Evolutionary conservation across 2,329 filamentous ascomycete species (phyloP).

Genomic region (Beauveria sp.): DNA sequence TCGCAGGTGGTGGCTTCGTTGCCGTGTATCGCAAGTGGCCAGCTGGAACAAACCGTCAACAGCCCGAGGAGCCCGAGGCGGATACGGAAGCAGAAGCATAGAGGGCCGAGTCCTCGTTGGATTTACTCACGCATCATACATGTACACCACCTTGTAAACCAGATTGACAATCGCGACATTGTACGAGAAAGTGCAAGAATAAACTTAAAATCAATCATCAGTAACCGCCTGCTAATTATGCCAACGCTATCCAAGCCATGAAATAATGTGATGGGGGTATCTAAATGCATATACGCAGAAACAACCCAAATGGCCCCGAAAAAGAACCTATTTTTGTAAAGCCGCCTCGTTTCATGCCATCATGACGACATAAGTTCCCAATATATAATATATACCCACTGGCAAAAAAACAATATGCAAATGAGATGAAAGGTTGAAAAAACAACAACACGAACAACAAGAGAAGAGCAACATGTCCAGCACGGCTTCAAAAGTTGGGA

Average conservation of each 20-base stretch:
- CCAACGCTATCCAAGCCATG: slow-evolving; percentile 11
- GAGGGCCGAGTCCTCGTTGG: too few relatives aligned
- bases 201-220: background rate
- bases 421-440: background rate
- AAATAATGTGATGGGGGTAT: slow-evolving; percentile 11
- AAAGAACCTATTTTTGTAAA: background rate
- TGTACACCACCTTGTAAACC: background rate
- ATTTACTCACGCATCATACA: background rate
- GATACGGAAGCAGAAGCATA: background rate
- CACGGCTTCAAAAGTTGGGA: slow-evolving; percentile 3
- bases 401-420: background rate
- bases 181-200: background rate
- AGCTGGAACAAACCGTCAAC: background rate
- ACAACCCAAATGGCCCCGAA: background rate
- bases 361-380: background rate
- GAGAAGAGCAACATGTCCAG: slow-evolving; percentile 7
- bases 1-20: slow-evolving; percentile 34
- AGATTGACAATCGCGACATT: background rate
- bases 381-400: background rate
- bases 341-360: slow-evolving; percentile 1
- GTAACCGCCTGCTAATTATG: slow-evolving; percentile 11
- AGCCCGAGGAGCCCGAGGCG: background rate
- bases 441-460: background rate
- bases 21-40: slow-evolving; percentile 30
- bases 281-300: slow-evolving; percentile 9